Conservation (phyloP, 352 stramenopile genomes). For the Pythium biforme region DNA sequence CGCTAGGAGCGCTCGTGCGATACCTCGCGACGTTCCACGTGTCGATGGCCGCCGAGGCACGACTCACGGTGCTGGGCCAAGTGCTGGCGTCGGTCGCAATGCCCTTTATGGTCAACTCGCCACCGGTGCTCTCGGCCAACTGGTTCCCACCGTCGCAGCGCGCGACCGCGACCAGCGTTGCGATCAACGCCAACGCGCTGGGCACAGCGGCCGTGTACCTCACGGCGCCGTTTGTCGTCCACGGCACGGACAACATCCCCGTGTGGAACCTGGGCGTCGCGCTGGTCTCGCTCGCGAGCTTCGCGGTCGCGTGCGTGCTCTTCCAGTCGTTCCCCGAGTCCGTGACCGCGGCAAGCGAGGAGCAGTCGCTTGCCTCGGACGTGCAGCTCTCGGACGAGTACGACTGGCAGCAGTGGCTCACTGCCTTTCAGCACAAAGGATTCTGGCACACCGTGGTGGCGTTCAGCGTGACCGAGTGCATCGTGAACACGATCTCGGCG, state of each 20-base stretch:
- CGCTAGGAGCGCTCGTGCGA: slow-evolving; percentile 44
- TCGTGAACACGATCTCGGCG: slow-evolving; percentile 71
- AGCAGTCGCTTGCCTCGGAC: slow-evolving; percentile 49
- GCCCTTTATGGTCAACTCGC: slow-evolving; percentile 88
- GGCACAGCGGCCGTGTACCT: slow-evolving; percentile 66
- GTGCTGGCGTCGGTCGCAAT: slow-evolving; percentile 64
- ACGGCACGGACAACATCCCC: slow-evolving; percentile 31
- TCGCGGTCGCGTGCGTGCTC: slow-evolving; percentile 23
- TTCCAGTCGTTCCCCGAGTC: slow-evolving; percentile 53
- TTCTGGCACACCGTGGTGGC: slow-evolving; percentile 63
- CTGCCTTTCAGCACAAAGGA: slow-evolving; percentile 55
- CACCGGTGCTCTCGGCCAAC: slow-evolving; percentile 65
- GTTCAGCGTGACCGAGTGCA: slow-evolving; percentile 66
- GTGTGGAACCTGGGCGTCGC: slow-evolving; percentile 51
- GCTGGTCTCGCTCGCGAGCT: slow-evolving; percentile 26
- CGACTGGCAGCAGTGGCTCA: slow-evolving; percentile 70
- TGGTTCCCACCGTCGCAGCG: slow-evolving; percentile 71
- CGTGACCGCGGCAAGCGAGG: slow-evolving; percentile 12
- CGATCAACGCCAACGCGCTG: slow-evolving; percentile 74
- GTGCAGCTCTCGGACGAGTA: slow-evolving; percentile 66
- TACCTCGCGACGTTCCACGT: slow-evolving; percentile 39
- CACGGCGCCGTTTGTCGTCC: slow-evolving; percentile 47
- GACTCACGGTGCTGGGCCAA: slow-evolving; percentile 56
- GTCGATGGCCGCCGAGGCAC: slow-evolving; percentile 27
- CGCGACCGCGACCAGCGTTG: slow-evolving; percentile 66